phyloP scores from a whole-genome alignment of 768 basidiomycete species.

The Polyporus arcularius region DNA sequence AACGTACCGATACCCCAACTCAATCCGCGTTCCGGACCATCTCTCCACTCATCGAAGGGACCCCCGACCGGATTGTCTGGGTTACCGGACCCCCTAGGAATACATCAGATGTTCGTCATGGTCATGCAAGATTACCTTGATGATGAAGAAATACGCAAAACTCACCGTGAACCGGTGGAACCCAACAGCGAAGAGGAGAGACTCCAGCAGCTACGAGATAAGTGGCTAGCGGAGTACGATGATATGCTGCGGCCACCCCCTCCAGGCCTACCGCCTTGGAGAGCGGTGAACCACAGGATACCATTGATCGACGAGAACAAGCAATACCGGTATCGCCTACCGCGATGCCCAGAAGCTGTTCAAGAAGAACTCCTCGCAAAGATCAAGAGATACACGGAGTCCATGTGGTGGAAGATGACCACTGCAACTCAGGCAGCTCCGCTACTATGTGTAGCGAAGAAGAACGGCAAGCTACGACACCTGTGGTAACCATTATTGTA shows the following conservation, averaged over 20 bases:
- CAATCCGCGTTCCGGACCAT: background rate
- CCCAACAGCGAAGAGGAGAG: background rate
- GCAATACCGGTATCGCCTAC: slow-evolving; percentile 33
- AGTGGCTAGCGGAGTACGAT: slow-evolving; percentile 11
- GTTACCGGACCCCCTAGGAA: background rate
- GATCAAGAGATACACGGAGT: slow-evolving; percentile 26
- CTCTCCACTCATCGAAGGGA: background rate
- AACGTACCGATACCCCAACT: background rate
- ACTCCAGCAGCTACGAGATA: background rate
- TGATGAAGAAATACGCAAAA: background rate
- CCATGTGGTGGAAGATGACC: slow-evolving; percentile 37
- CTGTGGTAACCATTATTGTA: too few relatives aligned
- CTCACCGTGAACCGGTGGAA: background rate
- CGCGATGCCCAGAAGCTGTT: slow-evolving; percentile 35
- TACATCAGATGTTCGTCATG: background rate
- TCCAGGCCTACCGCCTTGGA: slow-evolving; percentile 35
- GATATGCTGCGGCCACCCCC: slow-evolving; percentile 23
- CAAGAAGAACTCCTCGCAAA: slow-evolving; percentile 25
- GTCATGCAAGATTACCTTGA: background rate
- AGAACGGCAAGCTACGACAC: slow-evolving; percentile 35
- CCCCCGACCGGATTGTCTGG: background rate
- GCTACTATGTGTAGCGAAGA: slow-evolving; percentile 36
- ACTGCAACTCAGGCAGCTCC: slow-evolving; percentile 31
- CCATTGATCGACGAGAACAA: slow-evolving; percentile 38
- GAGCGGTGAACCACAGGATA: slow-evolving; percentile 44